Conservation (phyloP, 768 basidiomycete species). For the Mycena polygramma region DNA sequence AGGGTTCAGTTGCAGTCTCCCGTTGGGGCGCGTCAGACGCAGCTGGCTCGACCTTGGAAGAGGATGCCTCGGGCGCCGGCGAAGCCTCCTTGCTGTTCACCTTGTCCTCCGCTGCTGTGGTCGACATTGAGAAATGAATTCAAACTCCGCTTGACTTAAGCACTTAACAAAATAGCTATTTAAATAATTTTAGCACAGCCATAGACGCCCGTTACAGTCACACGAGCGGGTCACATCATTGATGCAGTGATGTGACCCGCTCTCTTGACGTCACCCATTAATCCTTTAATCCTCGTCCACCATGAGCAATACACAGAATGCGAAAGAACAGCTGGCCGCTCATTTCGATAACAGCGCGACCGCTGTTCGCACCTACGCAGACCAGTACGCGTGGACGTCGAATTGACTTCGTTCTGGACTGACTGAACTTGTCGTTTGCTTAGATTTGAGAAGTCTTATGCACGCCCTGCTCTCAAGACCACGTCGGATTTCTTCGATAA, state of each 20-base stretch:
- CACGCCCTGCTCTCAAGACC: constrained; percentile 53
- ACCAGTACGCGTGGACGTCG: constrained; percentile 42
- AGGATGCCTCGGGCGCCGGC: constrained; percentile 29
- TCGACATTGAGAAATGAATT: constrained; percentile 23
- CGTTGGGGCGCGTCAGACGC: constrained; percentile 30
- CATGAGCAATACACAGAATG: constrained; percentile 37
- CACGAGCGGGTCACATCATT: too few relatives aligned
- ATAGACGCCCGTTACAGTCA: too few relatives aligned
- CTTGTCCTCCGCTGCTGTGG: constrained; percentile 18
- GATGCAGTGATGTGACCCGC: too few relatives aligned
- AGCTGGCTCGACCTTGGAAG: constrained; percentile 25
- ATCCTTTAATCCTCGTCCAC: too few relatives aligned
- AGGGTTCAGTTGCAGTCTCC: constrained; percentile 22
- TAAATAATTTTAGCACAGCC: too few relatives aligned
- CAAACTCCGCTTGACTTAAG: constrained; percentile 25
- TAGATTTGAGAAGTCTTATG: constrained; percentile 61
- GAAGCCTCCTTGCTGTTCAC: constrained; percentile 30
- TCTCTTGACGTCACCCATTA: too few relatives aligned
- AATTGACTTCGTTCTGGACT: too few relatives aligned
- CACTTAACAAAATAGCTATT: too few relatives aligned
- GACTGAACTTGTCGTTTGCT: background rate
- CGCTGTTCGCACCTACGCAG: constrained; percentile 52
- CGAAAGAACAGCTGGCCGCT: constrained; percentile 42
- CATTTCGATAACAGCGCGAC: constrained; percentile 54
- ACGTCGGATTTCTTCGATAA: constrained; percentile 50